Evolutionary conservation across 768 basidiomycete species (phyloP).

Genomic region (Hygrophorus pudorinus): DNA sequence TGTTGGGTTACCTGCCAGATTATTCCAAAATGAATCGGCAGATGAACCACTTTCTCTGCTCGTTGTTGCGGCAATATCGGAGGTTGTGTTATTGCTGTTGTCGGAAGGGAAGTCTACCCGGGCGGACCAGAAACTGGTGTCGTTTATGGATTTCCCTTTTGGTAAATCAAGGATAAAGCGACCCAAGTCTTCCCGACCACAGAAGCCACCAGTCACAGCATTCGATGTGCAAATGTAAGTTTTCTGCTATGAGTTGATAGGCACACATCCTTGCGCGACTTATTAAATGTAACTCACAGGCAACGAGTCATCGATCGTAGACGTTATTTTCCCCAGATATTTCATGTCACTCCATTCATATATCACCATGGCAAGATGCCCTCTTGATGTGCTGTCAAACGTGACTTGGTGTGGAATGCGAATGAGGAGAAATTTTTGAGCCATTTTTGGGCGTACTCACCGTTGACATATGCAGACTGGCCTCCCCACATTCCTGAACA

Average conservation of each 20-base stretch:
- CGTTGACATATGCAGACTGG: slow-evolving; percentile 71
- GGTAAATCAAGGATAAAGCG: slow-evolving; percentile 81
- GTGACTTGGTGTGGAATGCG: slow-evolving; percentile 38
- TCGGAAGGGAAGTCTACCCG: slow-evolving; percentile 47
- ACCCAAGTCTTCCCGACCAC: slow-evolving; percentile 63
- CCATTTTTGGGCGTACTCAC: slow-evolving; percentile 24
- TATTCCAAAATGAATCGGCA: slow-evolving; percentile 38
- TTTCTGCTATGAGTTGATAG: slow-evolving; percentile 47
- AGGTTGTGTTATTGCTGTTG: slow-evolving; percentile 3
- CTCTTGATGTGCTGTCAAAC: slow-evolving; percentile 69
- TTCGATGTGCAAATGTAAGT: slow-evolving; percentile 89
- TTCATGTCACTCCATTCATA: slow-evolving; percentile 91
- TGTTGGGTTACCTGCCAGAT: slow-evolving; percentile 50
- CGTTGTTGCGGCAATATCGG: too few species aligned
- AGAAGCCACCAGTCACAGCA: slow-evolving; percentile 64
- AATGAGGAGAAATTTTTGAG: slow-evolving; percentile 4
- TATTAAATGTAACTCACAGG: slow-evolving; percentile 43
- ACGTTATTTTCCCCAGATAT: slow-evolving; percentile 70
- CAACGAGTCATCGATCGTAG: slow-evolving; percentile 38
- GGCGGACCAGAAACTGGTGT: slow-evolving; percentile 85
- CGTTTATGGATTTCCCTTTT: slow-evolving; percentile 43
- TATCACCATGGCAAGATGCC: slow-evolving; percentile 88
- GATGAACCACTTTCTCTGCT: slow-evolving; percentile 5
- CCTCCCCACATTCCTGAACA: slow-evolving; percentile 95
- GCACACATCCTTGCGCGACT: background rate